phyloP scores from a whole-genome alignment of 1,284 basidiomycete genomes.

The Ustilago xerochloae region DNA sequence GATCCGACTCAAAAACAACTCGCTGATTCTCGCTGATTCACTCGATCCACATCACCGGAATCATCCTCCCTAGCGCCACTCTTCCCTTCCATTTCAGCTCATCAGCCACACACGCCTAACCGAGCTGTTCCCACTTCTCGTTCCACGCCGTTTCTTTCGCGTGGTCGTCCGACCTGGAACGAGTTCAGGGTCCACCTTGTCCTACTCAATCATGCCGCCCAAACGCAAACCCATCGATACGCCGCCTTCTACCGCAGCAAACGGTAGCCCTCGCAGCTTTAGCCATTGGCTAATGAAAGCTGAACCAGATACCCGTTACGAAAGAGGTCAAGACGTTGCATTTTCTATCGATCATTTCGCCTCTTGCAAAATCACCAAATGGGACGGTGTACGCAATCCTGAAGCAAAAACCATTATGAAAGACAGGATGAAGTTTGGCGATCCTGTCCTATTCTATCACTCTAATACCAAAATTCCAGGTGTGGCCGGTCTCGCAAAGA shows the following conservation, averaged over 20 bases:
- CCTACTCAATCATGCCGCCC: conserved; percentile 18
- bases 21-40: background rate
- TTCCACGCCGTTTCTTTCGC: background rate
- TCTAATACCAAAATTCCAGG: conserved; percentile 91
- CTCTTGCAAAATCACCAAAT: conserved; percentile 74
- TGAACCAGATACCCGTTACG: conserved; percentile 61
- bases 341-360: conserved; percentile 60
- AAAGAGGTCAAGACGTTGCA: conserved; percentile 60
- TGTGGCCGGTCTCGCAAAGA: conserved; percentile 65
- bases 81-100: background rate
- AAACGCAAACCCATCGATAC: conserved; percentile 24
- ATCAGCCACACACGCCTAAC: background rate
- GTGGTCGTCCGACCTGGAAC: too few relatives aligned
- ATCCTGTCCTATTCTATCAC: conserved; percentile 86
- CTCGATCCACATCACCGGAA: background rate
- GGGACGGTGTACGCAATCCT: conserved; percentile 92
- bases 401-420: conserved; percentile 93
- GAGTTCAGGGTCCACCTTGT: background rate
- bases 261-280: background rate
- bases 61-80: background rate
- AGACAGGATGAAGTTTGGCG: conserved; percentile 79
- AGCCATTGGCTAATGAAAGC: conserved; percentile 64
- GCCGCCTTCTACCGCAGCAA: background rate
- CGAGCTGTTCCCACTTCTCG: background rate
- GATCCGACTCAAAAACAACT: background rate